phyloP scores from a whole-genome alignment of 164 flowering plant species.

The Sextonia rubra region DNA sequence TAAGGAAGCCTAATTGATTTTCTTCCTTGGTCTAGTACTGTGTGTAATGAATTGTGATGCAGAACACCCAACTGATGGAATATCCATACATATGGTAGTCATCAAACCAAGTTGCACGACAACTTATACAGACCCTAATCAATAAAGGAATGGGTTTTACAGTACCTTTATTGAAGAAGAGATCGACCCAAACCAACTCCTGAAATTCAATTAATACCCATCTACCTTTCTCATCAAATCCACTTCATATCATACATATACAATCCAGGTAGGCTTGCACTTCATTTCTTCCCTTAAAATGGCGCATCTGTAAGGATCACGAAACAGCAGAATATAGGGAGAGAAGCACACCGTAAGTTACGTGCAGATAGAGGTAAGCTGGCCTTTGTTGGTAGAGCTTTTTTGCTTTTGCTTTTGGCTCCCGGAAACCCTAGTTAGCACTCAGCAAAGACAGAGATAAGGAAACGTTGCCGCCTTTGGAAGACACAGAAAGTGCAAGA shows the following conservation, averaged over 20 bases:
- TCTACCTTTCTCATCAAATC: conserved; percentile 11
- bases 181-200: conserved; percentile 4
- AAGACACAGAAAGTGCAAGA: conserved; percentile 15
- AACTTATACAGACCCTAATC: background rate
- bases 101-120: background rate
- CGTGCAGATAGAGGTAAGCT: background rate
- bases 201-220: background rate
- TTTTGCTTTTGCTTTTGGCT: background rate
- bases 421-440: background rate
- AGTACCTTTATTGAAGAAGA: background rate
- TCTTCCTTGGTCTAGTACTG: background rate
- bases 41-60: background rate
- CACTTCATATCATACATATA: conserved; percentile 3
- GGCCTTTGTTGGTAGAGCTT: background rate
- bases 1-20: background rate
- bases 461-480: background rate
- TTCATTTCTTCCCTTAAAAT: background rate
- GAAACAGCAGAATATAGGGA: background rate
- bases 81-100: background rate
- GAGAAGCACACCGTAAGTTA: background rate
- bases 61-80: background rate
- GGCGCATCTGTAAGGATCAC: background rate
- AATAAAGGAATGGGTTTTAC: background rate
- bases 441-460: background rate
- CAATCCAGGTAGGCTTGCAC: conserved; percentile 4